Evolutionary conservation across 2,329 filamentous ascomycete genomes (phyloP), one percentile per base, ranked within the genome.

Genomic region (Diatrype stigma): DNA sequence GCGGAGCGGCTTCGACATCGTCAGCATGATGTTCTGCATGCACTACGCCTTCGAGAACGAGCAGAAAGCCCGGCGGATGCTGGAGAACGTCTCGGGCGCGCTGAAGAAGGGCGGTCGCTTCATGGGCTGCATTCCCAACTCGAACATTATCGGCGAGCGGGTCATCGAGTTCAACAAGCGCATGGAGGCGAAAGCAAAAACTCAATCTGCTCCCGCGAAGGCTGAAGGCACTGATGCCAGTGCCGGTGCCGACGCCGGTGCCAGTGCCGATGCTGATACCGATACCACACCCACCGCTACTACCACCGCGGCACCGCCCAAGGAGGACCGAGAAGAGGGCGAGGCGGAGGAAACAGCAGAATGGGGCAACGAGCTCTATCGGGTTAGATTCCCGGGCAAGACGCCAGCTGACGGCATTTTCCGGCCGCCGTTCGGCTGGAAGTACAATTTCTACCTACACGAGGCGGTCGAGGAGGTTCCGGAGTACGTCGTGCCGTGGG

Each of bases 11-110:
- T 99, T 97, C 62, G 94, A 99, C 67, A 89, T 97, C 40, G 93
- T 99, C 56, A 91, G 87, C 65, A 96, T 96, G 83, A 99, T 99
- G 94, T 99, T 99, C 70, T 95, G 91, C 63, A 94, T 99, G 85
- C 94, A 99, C 73, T 99, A 99, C 68, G 92, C 94, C 6, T 99
- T 97, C 61, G 94, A 97, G 74, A 90, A 79, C 48, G 93, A 99
- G 69, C 82, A 84, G 45, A 95, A 96, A 69, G 90, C 93, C 2
- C 84, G 90, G 42, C 89, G 84, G 56, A 97, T 99, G 94, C 79
- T 99, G 50, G 82, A 85, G 63, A 99, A 99, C 64, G 93, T 99
- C 3, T 87, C 94, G 0, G 89, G 91, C 1, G 82, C 89, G 2
- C 71, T 99, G 63, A 96, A 93, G 69, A 96, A 97, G 67, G 94